Percentiles rank a stretch among this genome's conserved stretches.
These are phyloP conservation scores for Rhododendron ferrugineum DNA, from an alignment of 148 eudicot species.

Conservation along the genomic window DNA sequence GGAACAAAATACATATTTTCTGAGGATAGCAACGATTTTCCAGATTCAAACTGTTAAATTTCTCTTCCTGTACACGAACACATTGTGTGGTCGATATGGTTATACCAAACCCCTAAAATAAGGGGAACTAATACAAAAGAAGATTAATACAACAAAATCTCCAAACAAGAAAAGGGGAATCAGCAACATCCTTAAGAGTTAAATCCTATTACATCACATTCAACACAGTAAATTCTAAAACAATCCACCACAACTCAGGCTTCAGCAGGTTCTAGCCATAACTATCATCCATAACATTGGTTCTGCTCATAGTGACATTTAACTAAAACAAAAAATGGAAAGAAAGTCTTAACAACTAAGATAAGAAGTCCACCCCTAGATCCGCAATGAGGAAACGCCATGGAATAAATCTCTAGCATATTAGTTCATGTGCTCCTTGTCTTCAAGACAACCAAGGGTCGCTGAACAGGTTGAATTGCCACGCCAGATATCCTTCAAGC, in stretches of 20 bases:
- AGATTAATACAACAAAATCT: conserved; percentile 26
- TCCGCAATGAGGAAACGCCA: not conserved
- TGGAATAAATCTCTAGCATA: not conserved
- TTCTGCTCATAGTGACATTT: conserved; percentile 13
- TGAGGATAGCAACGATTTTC: conserved; percentile 10
- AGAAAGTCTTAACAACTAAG: not conserved
- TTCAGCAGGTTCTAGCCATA: conserved; percentile 15
- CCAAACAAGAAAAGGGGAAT: conserved; percentile 10
- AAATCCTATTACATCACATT: conserved; percentile 39
- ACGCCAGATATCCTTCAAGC: conserved; percentile 1
- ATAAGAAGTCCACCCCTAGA: not conserved
- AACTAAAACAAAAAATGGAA: conserved; percentile 1
- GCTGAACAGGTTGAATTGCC: conserved; percentile 1
- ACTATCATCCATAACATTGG: conserved; percentile 21
- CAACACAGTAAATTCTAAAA: conserved; percentile 23
- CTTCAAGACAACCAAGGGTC: conserved; percentile 1
- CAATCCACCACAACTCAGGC: conserved; percentile 25
- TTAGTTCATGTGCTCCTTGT: not conserved
- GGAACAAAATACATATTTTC: not conserved
- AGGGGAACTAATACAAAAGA: not conserved
- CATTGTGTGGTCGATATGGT: not conserved
- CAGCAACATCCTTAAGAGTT: conserved; percentile 20
- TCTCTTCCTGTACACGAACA: conserved; percentile 7
- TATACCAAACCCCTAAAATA: conserved; percentile 10
- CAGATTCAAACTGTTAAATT: conserved; percentile 15